These are phyloP conservation scores for Backusella psychrophila DNA, from an alignment of 192 early-diverging fungal species.

Conservation along the genomic window DNA sequence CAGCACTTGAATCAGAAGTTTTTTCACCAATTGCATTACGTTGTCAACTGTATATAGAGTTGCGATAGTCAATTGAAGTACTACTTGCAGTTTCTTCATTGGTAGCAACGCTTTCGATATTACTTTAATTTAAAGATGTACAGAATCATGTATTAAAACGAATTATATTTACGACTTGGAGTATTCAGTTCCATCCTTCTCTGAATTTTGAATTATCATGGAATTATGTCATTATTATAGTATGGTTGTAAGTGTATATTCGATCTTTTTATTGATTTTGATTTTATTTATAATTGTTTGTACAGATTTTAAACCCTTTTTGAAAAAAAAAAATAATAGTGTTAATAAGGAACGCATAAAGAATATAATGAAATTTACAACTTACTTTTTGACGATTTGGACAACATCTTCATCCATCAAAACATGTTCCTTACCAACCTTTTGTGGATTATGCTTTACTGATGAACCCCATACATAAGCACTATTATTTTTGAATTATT, in stretches of 20 bases:
- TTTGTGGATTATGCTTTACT: slow-evolving; percentile 97
- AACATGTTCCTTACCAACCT: slow-evolving; percentile 92
- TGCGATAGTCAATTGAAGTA: too few species aligned
- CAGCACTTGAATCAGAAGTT: too few species aligned
- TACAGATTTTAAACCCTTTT: background rate
- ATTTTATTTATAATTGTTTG: background rate
- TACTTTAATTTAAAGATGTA: too few species aligned
- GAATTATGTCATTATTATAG: too few species aligned
- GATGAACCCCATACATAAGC: slow-evolving; percentile 94
- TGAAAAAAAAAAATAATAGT: background rate
- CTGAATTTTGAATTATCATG: too few species aligned
- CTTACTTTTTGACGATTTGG: slow-evolving; percentile 70
- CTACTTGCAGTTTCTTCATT: too few species aligned
- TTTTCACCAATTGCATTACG: too few species aligned
- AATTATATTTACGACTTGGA: too few species aligned
- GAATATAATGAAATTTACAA: background rate
- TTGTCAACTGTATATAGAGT: too few species aligned
- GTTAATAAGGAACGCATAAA: background rate
- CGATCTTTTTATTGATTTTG: background rate
- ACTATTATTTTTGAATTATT: slow-evolving; percentile 18
- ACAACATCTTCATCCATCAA: slow-evolving; percentile 97
- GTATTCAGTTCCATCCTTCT: too few species aligned
- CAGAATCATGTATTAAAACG: too few species aligned
- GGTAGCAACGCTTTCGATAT: too few species aligned
- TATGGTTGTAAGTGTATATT: background rate